A percentile compares a stretch with the other conserved stretches of the same genome.
These are phyloP conservation scores for Eucalyptus fibrosa DNA, from an alignment of 345 rosid species.

Conservation along the genomic window DNA sequence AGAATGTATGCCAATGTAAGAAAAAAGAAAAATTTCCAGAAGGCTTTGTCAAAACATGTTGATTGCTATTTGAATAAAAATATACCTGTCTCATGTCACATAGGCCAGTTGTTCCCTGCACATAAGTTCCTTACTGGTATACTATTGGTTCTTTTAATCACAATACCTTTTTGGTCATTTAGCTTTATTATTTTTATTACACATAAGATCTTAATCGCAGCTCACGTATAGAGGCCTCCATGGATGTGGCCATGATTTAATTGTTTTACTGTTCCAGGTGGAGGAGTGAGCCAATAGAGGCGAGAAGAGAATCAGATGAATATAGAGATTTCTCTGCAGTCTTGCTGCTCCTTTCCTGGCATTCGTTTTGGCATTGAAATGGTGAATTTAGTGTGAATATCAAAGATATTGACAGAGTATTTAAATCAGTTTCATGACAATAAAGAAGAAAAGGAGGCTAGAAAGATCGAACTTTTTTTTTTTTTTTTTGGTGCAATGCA, in stretches of 20 bases:
- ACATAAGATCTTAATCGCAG: background rate
- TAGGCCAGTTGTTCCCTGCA: background rate
- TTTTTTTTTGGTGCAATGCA: background rate
- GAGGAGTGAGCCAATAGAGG: background rate
- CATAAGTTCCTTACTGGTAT: background rate
- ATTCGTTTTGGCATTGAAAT: background rate
- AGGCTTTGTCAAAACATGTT: background rate
- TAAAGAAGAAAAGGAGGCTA: background rate
- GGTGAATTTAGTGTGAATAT: background rate
- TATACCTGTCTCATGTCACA: background rate
- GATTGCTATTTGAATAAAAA: background rate
- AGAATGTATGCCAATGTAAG: background rate
- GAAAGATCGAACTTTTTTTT: background rate
- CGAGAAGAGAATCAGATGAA: background rate
- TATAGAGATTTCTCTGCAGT: background rate
- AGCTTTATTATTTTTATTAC: background rate
- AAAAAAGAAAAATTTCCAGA: background rate
- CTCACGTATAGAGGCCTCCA: background rate
- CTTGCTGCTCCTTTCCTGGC: background rate
- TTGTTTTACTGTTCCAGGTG: background rate
- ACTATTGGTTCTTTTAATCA: background rate
- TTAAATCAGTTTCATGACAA: background rate
- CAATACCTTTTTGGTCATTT: background rate
- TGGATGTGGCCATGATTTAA: background rate
- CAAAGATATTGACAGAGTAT: background rate